Conservation (phyloP, 2,329 filamentous ascomycete species). For the Hortaea sp. region DNA sequence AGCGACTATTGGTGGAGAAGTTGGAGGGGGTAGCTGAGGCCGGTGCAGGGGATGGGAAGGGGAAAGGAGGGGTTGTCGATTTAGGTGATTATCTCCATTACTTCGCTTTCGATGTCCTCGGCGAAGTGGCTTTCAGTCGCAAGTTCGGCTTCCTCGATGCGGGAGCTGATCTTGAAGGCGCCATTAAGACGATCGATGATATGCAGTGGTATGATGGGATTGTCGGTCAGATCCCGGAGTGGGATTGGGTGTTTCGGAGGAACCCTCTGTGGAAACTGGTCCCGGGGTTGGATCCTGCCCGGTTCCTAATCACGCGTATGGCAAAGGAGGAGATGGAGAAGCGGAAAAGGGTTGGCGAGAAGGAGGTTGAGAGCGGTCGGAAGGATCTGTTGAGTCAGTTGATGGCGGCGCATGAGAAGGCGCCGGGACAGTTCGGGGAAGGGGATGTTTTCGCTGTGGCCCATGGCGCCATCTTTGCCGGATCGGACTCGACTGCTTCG, state of each 20-base stretch:
- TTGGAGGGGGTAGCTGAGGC: conserved; percentile 15
- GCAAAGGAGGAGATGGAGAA: conserved; percentile 40
- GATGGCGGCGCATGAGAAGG: conserved; percentile 44
- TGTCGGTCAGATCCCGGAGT: conserved; percentile 42
- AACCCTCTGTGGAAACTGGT: conserved; percentile 41
- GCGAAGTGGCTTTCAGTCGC: conserved; percentile 29
- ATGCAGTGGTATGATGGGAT: conserved; percentile 45
- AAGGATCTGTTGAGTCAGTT: conserved; percentile 43
- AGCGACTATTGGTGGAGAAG: conserved; percentile 36
- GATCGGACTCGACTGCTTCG: conserved; percentile 51
- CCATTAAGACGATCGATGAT: conserved; percentile 44
- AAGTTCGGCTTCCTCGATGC: conserved; percentile 45
- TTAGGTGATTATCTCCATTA: conserved; percentile 33
- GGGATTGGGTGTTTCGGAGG: conserved; percentile 39
- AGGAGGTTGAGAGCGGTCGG: conserved; percentile 31
- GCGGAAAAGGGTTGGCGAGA: conserved; percentile 37
- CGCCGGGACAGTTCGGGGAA: conserved; percentile 38
- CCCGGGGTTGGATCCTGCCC: conserved; percentile 35
- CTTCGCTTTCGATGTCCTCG: conserved; percentile 28
- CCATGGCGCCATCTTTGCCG: conserved; percentile 48
- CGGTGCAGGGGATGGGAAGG: too few relatives aligned
- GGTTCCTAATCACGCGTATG: conserved; percentile 43
- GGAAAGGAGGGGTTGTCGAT: conserved; percentile 9
- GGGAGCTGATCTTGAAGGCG: conserved; percentile 41
- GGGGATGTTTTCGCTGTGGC: conserved; percentile 49